These are phyloP conservation scores for Vigna radiata DNA, from an alignment of 306 rosid species.

Conservation along the genomic window DNA sequence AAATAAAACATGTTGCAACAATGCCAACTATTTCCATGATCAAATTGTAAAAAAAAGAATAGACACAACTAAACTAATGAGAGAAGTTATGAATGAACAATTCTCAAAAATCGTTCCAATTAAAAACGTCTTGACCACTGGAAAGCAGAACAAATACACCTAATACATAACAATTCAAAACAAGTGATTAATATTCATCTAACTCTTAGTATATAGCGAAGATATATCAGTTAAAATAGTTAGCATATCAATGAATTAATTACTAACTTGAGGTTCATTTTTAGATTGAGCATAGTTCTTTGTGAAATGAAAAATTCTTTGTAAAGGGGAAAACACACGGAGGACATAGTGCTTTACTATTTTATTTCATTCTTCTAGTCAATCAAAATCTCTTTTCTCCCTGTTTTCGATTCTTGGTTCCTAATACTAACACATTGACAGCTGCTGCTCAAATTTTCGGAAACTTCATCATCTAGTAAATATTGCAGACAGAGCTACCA, in stretches of 20 bases:
- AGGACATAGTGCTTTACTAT: too few relatives aligned
- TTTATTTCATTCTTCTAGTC: too few relatives aligned
- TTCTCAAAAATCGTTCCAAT: neutral
- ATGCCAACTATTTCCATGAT: constrained; percentile 3
- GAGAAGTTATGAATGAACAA: neutral
- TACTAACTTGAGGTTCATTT: too few relatives aligned
- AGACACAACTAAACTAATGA: neutral
- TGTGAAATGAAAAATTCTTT: too few relatives aligned
- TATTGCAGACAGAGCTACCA: neutral
- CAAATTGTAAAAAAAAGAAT: neutral
- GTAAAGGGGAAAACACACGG: too few relatives aligned
- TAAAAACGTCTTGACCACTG: neutral
- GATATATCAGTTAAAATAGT: too few relatives aligned
- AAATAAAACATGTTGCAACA: neutral
- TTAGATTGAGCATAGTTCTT: too few relatives aligned
- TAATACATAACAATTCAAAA: neutral
- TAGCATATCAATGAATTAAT: too few relatives aligned
- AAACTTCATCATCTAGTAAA: neutral
- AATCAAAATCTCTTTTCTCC: too few relatives aligned
- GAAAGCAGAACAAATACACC: constrained; percentile 5
- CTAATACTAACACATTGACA: neutral
- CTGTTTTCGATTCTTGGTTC: too few relatives aligned
- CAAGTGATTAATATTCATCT: neutral
- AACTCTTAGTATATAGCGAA: neutral
- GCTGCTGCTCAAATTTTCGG: neutral